Percentiles rank a stretch among this genome's conserved stretches.
phyloP scores from a whole-genome alignment of 306 rosid genomes.

The Quercus mongolica region DNA sequence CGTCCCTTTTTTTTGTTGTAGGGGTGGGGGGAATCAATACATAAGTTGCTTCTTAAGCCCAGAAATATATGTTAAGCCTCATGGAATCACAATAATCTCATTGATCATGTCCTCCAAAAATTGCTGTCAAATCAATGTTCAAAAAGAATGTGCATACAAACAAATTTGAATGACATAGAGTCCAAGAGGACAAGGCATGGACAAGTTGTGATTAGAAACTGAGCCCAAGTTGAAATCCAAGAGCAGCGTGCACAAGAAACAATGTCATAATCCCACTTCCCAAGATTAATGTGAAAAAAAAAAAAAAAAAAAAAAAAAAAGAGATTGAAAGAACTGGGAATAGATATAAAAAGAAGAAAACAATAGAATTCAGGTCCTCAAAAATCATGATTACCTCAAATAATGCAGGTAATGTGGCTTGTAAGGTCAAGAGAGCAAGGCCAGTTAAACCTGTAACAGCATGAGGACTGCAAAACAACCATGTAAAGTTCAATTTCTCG shows the following conservation, averaged over 20 bases:
- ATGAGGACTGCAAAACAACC: slow-evolving; percentile 66
- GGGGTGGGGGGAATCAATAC: too few relatives aligned
- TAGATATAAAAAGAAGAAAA: not conserved
- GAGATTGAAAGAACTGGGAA: not conserved
- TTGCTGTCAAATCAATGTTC: too few relatives aligned
- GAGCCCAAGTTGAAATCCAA: slow-evolving; percentile 84
- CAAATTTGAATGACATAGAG: not conserved
- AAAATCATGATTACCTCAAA: slow-evolving; percentile 57
- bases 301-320: not conserved
- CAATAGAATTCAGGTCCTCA: not conserved
- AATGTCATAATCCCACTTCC: slow-evolving; percentile 90
- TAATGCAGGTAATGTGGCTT: slow-evolving; percentile 63
- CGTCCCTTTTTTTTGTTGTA: too few relatives aligned
- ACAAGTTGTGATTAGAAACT: slow-evolving; percentile 39
- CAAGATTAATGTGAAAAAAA: slow-evolving; percentile 29
- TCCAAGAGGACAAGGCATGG: too few relatives aligned
- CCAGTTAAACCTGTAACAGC: slow-evolving; percentile 61
- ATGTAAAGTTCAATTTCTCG: not conserved
- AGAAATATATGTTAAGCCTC: too few relatives aligned
- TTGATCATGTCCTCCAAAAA: too few relatives aligned
- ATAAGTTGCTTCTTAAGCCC: too few relatives aligned
- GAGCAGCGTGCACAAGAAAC: slow-evolving; percentile 75
- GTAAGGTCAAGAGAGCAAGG: slow-evolving; percentile 75
- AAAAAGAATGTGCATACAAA: slow-evolving; percentile 19
- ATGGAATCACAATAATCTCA: too few relatives aligned